Percentiles rank a stretch among this genome's conserved stretches.
phyloP scores from a whole-genome alignment of 768 basidiomycete genomes.

The Leucocoprinus sp. region DNA sequence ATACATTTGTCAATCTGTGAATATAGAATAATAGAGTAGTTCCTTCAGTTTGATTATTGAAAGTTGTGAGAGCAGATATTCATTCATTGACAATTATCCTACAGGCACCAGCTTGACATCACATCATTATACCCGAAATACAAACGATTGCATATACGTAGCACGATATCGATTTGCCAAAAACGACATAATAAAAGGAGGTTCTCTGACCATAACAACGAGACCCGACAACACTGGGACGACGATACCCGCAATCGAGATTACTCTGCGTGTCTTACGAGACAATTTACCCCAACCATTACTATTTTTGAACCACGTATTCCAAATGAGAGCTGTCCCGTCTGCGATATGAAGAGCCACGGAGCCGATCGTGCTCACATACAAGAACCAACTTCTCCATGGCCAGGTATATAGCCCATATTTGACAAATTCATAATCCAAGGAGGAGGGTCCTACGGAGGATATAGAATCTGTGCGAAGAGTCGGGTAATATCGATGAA shows the following conservation, averaged over 20 bases:
- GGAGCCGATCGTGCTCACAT: constrained; percentile 50
- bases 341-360: constrained; percentile 56
- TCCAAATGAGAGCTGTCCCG: constrained; percentile 47
- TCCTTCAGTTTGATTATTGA: too few relatives aligned
- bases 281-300: constrained; percentile 15
- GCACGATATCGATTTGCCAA: constrained; percentile 43
- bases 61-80: too few relatives aligned
- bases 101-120: too few relatives aligned
- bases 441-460: constrained; percentile 61
- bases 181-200: constrained; percentile 45
- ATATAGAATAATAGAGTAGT: constrained; percentile 10
- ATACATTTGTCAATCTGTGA: neutral
- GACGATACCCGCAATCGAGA: constrained; percentile 28
- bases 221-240: constrained; percentile 53
- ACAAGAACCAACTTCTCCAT: constrained; percentile 50
- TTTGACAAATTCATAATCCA: constrained; percentile 82
- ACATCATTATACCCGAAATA: neutral
- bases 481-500: constrained; percentile 55
- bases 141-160: constrained; percentile 23
- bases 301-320: constrained; percentile 32
- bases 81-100: too few relatives aligned
- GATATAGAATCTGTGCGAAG: constrained; percentile 39
- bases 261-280: constrained; percentile 17
- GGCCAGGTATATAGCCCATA: constrained; percentile 58
- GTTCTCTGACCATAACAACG: constrained; percentile 45